Base-by-base conservation (phyloP, 805 yeast species). In the Maudiozyma serrabonitensis region DNA sequence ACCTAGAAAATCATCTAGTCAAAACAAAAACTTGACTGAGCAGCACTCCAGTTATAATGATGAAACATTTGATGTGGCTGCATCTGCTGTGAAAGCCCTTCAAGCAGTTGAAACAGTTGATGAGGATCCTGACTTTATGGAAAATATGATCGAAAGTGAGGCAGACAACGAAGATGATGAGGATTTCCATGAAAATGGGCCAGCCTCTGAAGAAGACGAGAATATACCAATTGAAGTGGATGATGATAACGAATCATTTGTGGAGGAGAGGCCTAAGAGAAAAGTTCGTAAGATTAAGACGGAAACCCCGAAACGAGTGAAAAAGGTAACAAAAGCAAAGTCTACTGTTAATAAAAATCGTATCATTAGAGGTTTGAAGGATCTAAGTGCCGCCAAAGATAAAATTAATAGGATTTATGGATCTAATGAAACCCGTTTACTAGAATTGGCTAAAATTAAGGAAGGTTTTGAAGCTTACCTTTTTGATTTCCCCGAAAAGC, bases 361-460 rank as follows among this genome's bases (percentile, higher is more conserved):
- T 18, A 52, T 55, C 18, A 49, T 65, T 5, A 57, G 69, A 40
- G 57, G 57, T 21, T 34, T 63, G 28, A 68, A 62, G 45, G 67
- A 65, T 39, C 45, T 67, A 13, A 68, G 73, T 3, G 63, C 72
- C 6, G 60, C 75, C 13, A 70, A 69, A 44, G 80, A 75, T 35
- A 69, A 74, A 45, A 55, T 74, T 39, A 61, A 58, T 35, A 62
- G 73, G 41, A 57, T 75, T 46, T 81, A 73, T 59, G 90, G 90
- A 0, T 58, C 65, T 26, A 74, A 79, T 54, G 71, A 69, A 37
- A 61, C 61, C 0, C 71, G 71, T 46, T 69, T 78, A 41, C 62
- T 75, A 11, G 61, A 63, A 16, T 63, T 78, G 2, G 63, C 77
- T 4, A 62, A 70, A 23, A 69, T 73, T 37, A 75, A 82, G 50